Evolutionary conservation across 2,329 filamentous ascomycete species (phyloP).

Genomic region (Beauveria pseudobassiana): DNA sequence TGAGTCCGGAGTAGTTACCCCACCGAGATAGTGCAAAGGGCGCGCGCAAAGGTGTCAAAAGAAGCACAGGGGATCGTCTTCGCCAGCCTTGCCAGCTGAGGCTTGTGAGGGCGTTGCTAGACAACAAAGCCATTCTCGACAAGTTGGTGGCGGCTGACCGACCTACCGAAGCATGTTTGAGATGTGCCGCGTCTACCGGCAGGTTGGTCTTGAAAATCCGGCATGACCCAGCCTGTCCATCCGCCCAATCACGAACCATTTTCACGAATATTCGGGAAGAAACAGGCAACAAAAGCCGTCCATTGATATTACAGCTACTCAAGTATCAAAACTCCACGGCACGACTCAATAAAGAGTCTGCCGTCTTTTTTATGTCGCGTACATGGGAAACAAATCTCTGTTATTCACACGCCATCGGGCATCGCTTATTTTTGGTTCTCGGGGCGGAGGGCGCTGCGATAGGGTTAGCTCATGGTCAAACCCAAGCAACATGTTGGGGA

Average conservation of each 20-base stretch:
- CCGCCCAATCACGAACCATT: too few relatives aligned
- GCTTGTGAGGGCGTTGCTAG: too few relatives aligned
- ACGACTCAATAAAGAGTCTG: background rate
- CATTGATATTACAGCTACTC: constrained; percentile 8
- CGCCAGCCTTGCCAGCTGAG: too few relatives aligned
- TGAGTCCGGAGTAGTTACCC: too few relatives aligned
- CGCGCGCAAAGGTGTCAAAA: too few relatives aligned
- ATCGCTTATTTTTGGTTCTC: constrained; percentile 70
- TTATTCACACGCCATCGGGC: constrained; percentile 1
- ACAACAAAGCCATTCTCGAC: too few relatives aligned
- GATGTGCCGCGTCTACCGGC: background rate
- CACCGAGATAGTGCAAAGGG: too few relatives aligned
- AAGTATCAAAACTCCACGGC: constrained; percentile 10
- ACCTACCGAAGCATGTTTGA: background rate
- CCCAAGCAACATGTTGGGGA: constrained; percentile 13
- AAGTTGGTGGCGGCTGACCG: too few relatives aligned
- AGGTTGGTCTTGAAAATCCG: background rate
- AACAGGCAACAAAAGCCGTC: background rate
- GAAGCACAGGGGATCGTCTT: too few relatives aligned
- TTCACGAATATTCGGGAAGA: background rate
- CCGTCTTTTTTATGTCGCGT: constrained; percentile 2
- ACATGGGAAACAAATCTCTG: background rate
- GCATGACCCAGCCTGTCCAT: background rate
- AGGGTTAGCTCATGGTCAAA: constrained; percentile 15
- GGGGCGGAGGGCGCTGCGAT: constrained; percentile 62